These are phyloP conservation scores for Ophiognomonia clavigignenti-juglandacearum DNA, from an alignment of 2,329 filamentous ascomycete species.

Conservation along the genomic window DNA sequence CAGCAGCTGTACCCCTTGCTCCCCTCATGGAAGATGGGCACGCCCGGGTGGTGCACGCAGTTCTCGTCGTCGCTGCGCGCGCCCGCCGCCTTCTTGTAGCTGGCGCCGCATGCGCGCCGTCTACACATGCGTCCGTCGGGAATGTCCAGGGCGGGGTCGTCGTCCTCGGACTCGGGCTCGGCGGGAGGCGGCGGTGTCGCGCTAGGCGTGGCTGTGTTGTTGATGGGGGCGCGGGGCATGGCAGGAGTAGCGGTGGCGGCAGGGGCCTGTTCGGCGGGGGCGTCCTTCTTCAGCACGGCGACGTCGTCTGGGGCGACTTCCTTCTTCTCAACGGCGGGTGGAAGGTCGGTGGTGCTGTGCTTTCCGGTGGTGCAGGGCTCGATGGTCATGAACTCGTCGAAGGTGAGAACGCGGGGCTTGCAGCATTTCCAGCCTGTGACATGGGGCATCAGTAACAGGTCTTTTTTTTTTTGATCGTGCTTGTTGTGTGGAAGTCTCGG, in stretches of 20 bases:
- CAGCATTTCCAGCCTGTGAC: conserved; percentile 92
- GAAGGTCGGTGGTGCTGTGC: conserved; percentile 80
- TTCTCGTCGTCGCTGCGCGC: conserved; percentile 61
- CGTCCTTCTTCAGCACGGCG: conserved; percentile 48
- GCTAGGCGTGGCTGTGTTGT: conserved; percentile 36
- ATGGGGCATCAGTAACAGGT: conserved; percentile 11
- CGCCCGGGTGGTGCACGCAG: conserved; percentile 85
- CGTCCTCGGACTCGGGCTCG: conserved; percentile 77
- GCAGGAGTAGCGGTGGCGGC: conserved; percentile 22
- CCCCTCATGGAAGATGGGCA: conserved; percentile 93
- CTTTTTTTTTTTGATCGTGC: background rate
- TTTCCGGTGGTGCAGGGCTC: conserved; percentile 88
- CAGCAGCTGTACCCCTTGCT: conserved; percentile 98
- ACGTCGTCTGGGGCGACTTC: conserved; percentile 34
- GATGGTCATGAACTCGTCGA: conserved; percentile 95
- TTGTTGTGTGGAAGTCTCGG: too few species aligned
- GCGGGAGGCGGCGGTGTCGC: conserved; percentile 42
- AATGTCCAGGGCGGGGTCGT: conserved; percentile 71
- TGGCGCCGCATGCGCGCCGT: conserved; percentile 66
- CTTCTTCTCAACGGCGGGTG: conserved; percentile 58
- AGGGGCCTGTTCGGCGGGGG: conserved; percentile 40
- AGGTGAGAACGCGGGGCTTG: conserved; percentile 92
- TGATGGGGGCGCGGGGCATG: conserved; percentile 31
- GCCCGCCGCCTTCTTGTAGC: conserved; percentile 56
- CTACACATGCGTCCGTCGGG: conserved; percentile 72